Evolutionary conservation across 2,329 filamentous ascomycete genomes (phyloP).

Genomic region (Aaosphaeria arxii): DNA sequence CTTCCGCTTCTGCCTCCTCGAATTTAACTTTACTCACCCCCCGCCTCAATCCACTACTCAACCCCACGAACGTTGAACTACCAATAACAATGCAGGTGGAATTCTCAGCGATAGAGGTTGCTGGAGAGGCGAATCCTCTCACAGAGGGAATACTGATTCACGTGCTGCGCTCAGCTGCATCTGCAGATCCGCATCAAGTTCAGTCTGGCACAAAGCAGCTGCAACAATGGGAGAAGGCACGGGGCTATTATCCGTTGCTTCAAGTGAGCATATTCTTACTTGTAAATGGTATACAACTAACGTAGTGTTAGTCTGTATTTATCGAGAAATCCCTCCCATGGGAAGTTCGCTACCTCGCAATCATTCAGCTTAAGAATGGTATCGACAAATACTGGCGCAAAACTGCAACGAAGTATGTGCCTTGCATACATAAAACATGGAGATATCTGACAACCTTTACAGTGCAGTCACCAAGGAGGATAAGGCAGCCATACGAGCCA

Average conservation of each 20-base stretch:
- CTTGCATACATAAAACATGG: not conserved
- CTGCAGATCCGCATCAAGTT: conserved; percentile 47
- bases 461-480: conserved; percentile 65
- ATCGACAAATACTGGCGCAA: conserved; percentile 94
- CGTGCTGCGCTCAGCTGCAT: conserved; percentile 48
- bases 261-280: conserved; percentile 28
- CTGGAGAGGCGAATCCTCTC: conserved; percentile 69
- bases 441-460: conserved; percentile 9
- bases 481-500: conserved; percentile 71
- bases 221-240: conserved; percentile 48
- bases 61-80: not conserved
- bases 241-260: conserved; percentile 49
- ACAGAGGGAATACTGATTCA: conserved; percentile 48
- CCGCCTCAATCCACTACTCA: conserved; percentile 11
- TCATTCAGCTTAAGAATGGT: conserved; percentile 95
- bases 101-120: conserved; percentile 63
- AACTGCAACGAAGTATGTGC: conserved; percentile 62
- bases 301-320: conserved; percentile 63
- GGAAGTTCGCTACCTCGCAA: conserved; percentile 80
- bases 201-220: conserved; percentile 53
- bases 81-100: conserved; percentile 25
- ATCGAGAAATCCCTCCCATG: conserved; percentile 73
- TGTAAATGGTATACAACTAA: conserved; percentile 7
- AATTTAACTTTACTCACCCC: not conserved
- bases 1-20: not conserved